phyloP scores from a whole-genome alignment of 1,284 basidiomycete genomes.

The Mycena sp. region DNA sequence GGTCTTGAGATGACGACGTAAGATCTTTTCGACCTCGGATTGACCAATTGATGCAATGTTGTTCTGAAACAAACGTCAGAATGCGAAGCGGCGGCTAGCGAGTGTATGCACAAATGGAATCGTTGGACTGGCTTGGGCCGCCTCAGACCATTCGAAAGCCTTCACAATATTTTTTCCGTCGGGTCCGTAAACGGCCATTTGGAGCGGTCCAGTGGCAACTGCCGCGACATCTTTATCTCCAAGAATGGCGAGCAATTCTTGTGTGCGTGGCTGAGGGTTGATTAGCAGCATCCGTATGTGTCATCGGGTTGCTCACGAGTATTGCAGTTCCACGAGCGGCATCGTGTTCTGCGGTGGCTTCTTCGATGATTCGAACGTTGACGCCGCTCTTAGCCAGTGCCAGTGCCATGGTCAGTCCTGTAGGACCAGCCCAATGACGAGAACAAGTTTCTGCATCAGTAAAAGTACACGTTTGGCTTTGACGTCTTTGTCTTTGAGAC shows the following conservation, averaged over 20 bases:
- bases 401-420: conserved; percentile 17
- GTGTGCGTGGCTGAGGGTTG: conserved; percentile 16
- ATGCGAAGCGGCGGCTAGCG: no score
- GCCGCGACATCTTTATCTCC: conserved; percentile 1
- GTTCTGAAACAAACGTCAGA: neutral
- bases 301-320: neutral
- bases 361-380: no score
- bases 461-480: no score
- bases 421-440: conserved; percentile 14
- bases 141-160: conserved; percentile 17
- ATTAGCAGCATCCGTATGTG: neutral
- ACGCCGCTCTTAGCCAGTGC: conserved; percentile 5
- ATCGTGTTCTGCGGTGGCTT: neutral
- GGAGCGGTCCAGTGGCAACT: conserved; percentile 6
- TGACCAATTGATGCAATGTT: conserved; percentile 13
- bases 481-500: no score
- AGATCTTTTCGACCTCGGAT: conserved; percentile 10
- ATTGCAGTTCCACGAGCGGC: conserved; percentile 17
- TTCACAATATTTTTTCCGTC: conserved; percentile 4
- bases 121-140: neutral
- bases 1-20: neutral
- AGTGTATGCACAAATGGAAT: conserved; percentile 5
- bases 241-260: conserved; percentile 19
- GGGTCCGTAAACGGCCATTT: conserved; percentile 10
- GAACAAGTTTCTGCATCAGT: no score